Base-by-base conservation (phyloP, 192 early-diverging fungal genomes). In the Backusella luteola region DNA sequence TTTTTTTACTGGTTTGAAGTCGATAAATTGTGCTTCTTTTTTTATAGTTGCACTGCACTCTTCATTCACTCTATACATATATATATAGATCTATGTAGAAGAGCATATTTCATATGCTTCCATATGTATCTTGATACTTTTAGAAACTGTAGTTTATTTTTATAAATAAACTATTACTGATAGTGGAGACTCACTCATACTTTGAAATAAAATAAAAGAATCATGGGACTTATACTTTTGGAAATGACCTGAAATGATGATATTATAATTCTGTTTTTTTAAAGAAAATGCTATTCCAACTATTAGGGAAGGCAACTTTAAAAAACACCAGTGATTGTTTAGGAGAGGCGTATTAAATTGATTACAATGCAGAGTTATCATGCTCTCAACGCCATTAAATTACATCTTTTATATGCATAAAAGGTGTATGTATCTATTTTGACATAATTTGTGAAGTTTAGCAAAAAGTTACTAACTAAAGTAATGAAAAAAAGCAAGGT, bases 391-490 rank as follows among this genome's bases (percentile, higher is more conserved):
- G 46, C 46, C 46, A 49, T 49, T 49, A 49, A 49, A 19, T 49
- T 49, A 49, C 46, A 49, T 49, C 46, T 49, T 49, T 49, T 49
- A 4, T 49, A 49, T 49, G 46, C 46, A 49, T 49, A 56, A 59
- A 26, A 59, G 32, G 41, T 21, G 23, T 26, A 59, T 12, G 21
- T 26, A 8, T 59, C 46, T 26, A 26, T 23, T 59, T 59, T 59
- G 56, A 59, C 56, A 59, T 59, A 59, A 59, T 59, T 26, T 59
- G 21, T 59, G 23, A 59, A 59, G 23, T 59, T 59, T 59, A 59
- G 56, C 56, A 59, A 44, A 44, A 39, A 39, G 17, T 59, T 59
- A 26, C 56, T 26, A 59, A 59, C 21, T 59, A 26, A 59, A 59
- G 23, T 26, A 59, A 26, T 59, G 21, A 59, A 59, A 26, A 26